Evolutionary conservation across 768 basidiomycete genomes (phyloP), one percentile per base, ranked within the genome.

Genomic region (Pleurotus ostreatus): DNA sequence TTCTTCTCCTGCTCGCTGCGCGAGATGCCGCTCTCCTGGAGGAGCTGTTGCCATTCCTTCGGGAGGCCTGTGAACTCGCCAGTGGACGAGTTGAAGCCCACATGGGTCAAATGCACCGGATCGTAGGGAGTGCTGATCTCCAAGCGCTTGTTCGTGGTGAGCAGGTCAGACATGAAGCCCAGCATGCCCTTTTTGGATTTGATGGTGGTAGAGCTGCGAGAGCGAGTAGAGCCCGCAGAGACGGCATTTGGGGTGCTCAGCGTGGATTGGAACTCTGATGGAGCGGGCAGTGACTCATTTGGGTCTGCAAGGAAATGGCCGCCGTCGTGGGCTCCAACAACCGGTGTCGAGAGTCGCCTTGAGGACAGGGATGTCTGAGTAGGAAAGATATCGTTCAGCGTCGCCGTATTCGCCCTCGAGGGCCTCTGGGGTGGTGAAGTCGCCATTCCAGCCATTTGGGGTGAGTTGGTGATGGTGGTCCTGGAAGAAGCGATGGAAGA

Each of bases 41-140:
- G 73, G 4, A 98, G 80, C 70, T 98, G 93, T 67, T 99, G 97
- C 97, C 97, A 99, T 75, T 98, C 96, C 71, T 96, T 96, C 2
- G 97, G 97, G 30, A 99, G 79, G 2, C 97, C 97, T 7, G 93
- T 94, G 74, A 95, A 98, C 73, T 99, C 96, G 57, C 97, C 97
- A 0, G 96, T 98, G 56, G 93, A 96, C 5, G 92, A 92, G 71
- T 99, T 98, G 84, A 98, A 98, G 58, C 96, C 96, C 68, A 99
- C 97, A 68, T 99, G 97, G 2, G 97, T 98, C 65, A 99, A 88
- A 75, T 98, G 96, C 39, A 98, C 96, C 30, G 97, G 97, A 72
- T 99, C 97, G 69, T 96, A 98, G 0, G 97, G 97, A 0, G 94
- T 95, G 68, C 92, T 94, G 77, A 99, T 98, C 72, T 96, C 94